Percentiles rank a stretch among this genome's conserved stretches.
Conservation (phyloP, 495 filamentous ascomycete genomes). For the Penicillium atrosanguineum region DNA sequence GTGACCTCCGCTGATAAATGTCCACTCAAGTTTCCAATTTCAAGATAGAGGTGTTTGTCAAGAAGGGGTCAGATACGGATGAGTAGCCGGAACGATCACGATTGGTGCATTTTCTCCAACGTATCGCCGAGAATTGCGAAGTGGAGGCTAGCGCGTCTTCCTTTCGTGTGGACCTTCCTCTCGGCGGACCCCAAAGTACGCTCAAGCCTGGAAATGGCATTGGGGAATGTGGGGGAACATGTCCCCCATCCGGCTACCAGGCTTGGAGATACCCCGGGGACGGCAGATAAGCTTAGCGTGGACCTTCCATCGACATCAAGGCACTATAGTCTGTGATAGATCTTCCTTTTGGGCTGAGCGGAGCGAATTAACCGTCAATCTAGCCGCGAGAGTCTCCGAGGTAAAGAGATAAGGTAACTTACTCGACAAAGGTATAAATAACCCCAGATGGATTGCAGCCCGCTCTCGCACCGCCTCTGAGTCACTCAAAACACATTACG, state of each 20-base stretch:
- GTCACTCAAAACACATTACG: background rate
- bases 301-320: background rate
- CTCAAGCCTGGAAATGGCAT: constrained; percentile 3
- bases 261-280: constrained; percentile 1
- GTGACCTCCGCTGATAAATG: background rate
- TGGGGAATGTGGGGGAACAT: constrained; percentile 11
- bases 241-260: background rate
- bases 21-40: background rate
- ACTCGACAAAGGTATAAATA: background rate
- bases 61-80: background rate
- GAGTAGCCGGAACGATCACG: background rate
- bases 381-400: background rate
- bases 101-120: background rate
- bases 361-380: background rate
- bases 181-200: background rate
- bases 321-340: background rate
- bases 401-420: background rate
- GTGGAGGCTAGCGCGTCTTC: background rate
- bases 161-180: constrained; percentile 25
- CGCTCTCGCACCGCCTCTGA: background rate
- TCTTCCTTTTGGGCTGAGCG: background rate
- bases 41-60: background rate
- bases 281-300: constrained; percentile 6
- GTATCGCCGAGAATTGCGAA: background rate
- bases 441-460: background rate